Evolutionary conservation across 228 moss, liverwort and hornwort genomes (phyloP), one percentile per base, ranked within the genome.

Genomic region (Sphagnum magellanicum): DNA sequence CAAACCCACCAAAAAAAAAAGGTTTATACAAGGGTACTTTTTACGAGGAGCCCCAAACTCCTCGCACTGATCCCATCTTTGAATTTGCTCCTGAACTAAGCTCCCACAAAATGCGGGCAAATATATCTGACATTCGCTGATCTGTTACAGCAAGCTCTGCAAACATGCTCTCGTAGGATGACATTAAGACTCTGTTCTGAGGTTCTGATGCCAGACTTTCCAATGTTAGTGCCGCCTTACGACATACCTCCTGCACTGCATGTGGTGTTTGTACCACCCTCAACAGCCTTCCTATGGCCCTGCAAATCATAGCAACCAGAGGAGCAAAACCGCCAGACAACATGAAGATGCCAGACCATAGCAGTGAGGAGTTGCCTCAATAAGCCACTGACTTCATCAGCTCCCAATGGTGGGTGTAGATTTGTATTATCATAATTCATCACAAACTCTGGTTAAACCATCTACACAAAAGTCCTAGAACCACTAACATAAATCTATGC

Each of bases 141-240:
- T 97, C 93, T 59, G 82, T 70, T 60, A 91, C 77, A 48, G 97
- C 97, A 51, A 93, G 76, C 77, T 97, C 93, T 6, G 88, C 97
- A 53, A 97, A 90, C 52, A 75, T 66, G 16, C 81, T 88, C 75
- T 97, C 97, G 16, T 83, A 88, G 8, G 93, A 83, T 64, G 88
- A 82, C 72, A 97, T 79, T 6, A 91, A 63, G n/a, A 73, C 76
- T 65, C 93, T 84, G 64, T 97, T 97, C 75, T 97, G 97, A 66
- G 97, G 91, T 77, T 97, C 97, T 49, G 93, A 91, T 50, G 91
- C 90, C 70, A 97, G 75, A 67, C 90, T 93, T 77, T 97, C 97
- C 49, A 97, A 64, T 4, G 97, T 90, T 4, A 97, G 84, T 16
- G 97, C 87, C 8, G 93, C 91, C 75, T 97, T 97, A 32, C 93